Evolutionary conservation across 306 rosid genomes (phyloP).

Genomic region (Trichosanthes cucumerina): DNA sequence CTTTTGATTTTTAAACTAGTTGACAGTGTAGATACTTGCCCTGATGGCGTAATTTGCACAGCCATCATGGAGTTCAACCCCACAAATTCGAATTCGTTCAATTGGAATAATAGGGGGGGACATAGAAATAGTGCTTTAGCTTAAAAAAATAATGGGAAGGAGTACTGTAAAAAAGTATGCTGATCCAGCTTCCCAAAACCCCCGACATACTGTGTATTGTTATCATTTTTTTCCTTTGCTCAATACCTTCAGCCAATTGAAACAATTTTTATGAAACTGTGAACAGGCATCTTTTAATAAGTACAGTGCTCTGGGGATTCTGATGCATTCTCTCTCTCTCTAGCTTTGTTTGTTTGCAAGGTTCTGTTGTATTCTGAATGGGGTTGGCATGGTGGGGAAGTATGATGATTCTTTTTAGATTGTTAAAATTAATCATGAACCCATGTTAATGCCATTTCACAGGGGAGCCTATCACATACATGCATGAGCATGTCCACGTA

Average conservation of each 20-base stretch:
- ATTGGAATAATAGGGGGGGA: neutral
- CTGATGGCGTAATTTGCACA: constrained; percentile 1
- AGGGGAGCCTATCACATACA: neutral
- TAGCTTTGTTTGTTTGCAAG: neutral
- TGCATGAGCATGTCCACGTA: constrained; percentile 1
- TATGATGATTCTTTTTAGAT: neutral
- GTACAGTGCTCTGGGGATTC: neutral
- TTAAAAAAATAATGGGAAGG: neutral
- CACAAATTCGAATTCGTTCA: neutral
- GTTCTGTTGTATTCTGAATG: neutral
- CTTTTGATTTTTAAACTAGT: neutral
- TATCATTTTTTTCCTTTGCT: neutral
- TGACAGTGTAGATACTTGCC: neutral
- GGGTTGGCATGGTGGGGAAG: neutral
- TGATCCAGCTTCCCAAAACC: neutral
- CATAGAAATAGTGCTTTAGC: neutral
- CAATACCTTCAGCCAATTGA: neutral
- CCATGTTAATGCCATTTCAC: constrained; percentile 8
- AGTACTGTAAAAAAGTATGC: neutral
- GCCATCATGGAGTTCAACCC: neutral
- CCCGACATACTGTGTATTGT: neutral
- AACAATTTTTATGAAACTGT: neutral
- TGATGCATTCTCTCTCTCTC: neutral
- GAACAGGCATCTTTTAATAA: neutral
- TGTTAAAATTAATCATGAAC: neutral